A percentile compares a stretch with the other conserved stretches of the same genome.
phyloP scores from a whole-genome alignment of 768 basidiomycete genomes.

The Boletus edulis region DNA sequence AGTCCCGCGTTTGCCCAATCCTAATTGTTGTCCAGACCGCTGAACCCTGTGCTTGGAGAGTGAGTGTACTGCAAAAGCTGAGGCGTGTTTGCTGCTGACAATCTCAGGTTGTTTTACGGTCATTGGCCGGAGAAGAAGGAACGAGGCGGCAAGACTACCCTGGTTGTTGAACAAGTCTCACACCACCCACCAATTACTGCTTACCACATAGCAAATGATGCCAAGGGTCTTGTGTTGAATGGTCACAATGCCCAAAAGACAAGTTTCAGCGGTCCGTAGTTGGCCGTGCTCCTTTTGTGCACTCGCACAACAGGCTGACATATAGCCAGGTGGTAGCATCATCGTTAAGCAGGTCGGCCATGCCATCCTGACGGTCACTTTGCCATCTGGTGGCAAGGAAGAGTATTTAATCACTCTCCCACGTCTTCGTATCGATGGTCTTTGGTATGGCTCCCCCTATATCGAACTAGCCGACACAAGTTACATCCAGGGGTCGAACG shows the following conservation, averaged over 20 bases:
- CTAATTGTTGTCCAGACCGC: constrained; percentile 53
- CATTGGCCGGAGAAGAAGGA: constrained; percentile 70
- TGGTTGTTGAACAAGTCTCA: constrained; percentile 94
- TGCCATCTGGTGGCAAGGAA: constrained; percentile 55
- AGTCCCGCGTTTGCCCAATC: constrained; percentile 1
- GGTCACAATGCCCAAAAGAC: constrained; percentile 98
- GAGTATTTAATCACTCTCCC: constrained; percentile 92
- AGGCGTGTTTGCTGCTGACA: constrained; percentile 1
- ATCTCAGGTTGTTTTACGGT: constrained; percentile 77
- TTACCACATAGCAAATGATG: constrained; percentile 80
- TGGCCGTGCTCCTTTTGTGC: not conserved
- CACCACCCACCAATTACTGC: constrained; percentile 91
- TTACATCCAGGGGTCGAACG: constrained; percentile 69
- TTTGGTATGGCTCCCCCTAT: constrained; percentile 90
- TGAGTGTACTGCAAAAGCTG: constrained; percentile 37
- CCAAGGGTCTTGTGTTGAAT: constrained; percentile 70
- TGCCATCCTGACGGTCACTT: constrained; percentile 71
- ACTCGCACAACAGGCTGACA: constrained; percentile 1
- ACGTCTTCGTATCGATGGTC: constrained; percentile 86
- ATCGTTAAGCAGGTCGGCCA: constrained; percentile 96
- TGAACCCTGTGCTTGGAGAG: constrained; percentile 96
- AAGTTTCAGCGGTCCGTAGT: constrained; percentile 67
- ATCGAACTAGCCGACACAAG: constrained; percentile 86
- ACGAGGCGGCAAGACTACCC: constrained; percentile 73
- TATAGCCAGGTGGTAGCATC: constrained; percentile 55